phyloP scores from a whole-genome alignment of 371 early-diverging fungal genomes.

The Lichtheimia hyalospora region DNA sequence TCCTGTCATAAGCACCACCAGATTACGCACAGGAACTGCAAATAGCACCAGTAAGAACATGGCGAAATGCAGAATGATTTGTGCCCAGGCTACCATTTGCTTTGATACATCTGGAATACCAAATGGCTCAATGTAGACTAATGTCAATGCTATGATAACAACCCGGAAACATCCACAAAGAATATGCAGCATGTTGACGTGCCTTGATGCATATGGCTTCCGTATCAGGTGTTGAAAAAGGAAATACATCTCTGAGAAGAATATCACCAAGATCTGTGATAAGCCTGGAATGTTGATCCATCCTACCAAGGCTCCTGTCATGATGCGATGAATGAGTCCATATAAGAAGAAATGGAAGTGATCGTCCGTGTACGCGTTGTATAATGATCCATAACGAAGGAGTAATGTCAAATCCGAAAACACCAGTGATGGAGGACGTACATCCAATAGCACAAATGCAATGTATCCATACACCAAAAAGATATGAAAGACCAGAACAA shows the following conservation, averaged over 20 bases:
- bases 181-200: conserved; percentile 28
- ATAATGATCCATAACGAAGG: conserved; percentile 51
- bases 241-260: conserved; percentile 24
- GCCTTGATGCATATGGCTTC: conserved; percentile 30
- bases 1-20: conserved; percentile 23
- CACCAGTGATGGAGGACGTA: conserved; percentile 40
- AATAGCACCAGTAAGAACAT: conserved; percentile 26
- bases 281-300: conserved; percentile 34
- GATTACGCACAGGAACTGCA: conserved; percentile 24
- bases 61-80: conserved; percentile 35
- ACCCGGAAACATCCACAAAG: conserved; percentile 25
- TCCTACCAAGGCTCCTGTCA: conserved; percentile 40
- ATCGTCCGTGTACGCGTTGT: conserved; percentile 54
- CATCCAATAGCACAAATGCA: conserved; percentile 31
- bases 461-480: conserved; percentile 34
- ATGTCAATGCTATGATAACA: conserved; percentile 24
- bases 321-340: conserved; percentile 30
- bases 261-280: conserved; percentile 35
- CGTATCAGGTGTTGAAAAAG: conserved; percentile 16
- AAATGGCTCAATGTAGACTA: conserved; percentile 21
- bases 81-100: conserved; percentile 36
- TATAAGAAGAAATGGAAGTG: conserved; percentile 47
- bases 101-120: conserved; percentile 21
- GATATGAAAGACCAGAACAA: conserved; percentile 31
- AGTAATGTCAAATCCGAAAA: conserved; percentile 47